Conservation (phyloP, 2,329 filamentous ascomycete genomes). For the Penicillium sp. region DNA sequence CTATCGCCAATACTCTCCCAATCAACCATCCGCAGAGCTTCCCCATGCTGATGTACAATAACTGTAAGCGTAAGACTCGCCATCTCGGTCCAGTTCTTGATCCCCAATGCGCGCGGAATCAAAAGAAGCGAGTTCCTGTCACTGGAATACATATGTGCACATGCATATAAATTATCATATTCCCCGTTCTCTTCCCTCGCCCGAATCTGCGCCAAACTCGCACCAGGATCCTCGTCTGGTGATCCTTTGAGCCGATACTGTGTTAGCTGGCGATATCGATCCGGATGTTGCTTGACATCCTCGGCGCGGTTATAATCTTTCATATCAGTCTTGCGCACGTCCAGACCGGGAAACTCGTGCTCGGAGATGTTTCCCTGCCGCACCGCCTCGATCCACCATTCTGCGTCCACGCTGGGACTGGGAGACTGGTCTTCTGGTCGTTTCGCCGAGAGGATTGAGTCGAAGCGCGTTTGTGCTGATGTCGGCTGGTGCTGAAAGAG, state of each 20-base stretch:
- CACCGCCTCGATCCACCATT: conserved; percentile 37
- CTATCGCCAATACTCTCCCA: conserved; percentile 23
- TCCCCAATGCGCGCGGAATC: conserved; percentile 51
- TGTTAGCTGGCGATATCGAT: conserved; percentile 45
- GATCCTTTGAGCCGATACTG: conserved; percentile 50
- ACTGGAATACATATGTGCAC: conserved; percentile 58
- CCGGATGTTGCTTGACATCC: conserved; percentile 29
- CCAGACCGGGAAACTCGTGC: conserved; percentile 43
- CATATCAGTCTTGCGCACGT: conserved; percentile 57
- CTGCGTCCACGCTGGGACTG: conserved; percentile 38
- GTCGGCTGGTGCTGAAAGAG: conserved; percentile 34
- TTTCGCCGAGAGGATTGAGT: conserved; percentile 31
- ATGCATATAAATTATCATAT: conserved; percentile 56
- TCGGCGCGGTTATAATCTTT: conserved; percentile 43
- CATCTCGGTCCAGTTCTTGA: conserved; percentile 44
- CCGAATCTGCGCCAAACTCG: conserved; percentile 17
- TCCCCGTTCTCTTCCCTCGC: conserved; percentile 33
- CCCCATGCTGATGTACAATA: conserved; percentile 47
- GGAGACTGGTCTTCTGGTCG: conserved; percentile 35
- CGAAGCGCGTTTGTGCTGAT: conserved; percentile 32
- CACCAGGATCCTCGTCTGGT: conserved; percentile 31
- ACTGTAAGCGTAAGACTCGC: conserved; percentile 52
- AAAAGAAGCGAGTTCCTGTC: conserved; percentile 57
- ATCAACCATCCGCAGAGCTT: conserved; percentile 45
- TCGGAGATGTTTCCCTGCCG: conserved; percentile 30